Percentiles rank a stretch among this genome's conserved stretches.
Evolutionary conservation across 2,329 filamentous ascomycete species (phyloP).

Genomic region (Colletotrichum sojae): DNA sequence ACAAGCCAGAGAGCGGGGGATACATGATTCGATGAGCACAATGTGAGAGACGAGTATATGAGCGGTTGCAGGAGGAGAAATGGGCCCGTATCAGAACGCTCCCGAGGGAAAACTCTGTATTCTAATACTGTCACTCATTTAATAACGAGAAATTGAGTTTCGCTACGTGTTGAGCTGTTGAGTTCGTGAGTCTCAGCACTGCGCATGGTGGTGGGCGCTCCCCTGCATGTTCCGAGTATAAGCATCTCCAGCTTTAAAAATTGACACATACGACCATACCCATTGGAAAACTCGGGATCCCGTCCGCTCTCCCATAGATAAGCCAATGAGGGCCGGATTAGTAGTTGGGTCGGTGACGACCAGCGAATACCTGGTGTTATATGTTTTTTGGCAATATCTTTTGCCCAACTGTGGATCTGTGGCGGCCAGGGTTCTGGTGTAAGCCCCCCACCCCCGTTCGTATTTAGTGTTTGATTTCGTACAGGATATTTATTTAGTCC

Average conservation of each 20-base stretch:
- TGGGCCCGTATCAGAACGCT: neutral
- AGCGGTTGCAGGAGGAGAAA: neutral
- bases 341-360: constrained; percentile 35
- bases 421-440: too few species aligned
- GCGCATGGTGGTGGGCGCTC: neutral
- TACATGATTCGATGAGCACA: neutral
- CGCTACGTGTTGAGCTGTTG: too few species aligned
- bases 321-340: constrained; percentile 26
- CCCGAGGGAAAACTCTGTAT: neutral
- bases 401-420: neutral
- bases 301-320: constrained; percentile 34
- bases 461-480: too few species aligned
- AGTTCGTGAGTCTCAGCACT: neutral
- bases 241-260: neutral
- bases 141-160: neutral
- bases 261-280: constrained; percentile 29
- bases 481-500: too few species aligned
- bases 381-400: constrained; percentile 24
- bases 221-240: too few species aligned
- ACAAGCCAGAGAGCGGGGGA: too few species aligned
- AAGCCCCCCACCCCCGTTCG: too few species aligned
- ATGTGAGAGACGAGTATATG: constrained; percentile 8
- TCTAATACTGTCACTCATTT: neutral
- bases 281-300: constrained; percentile 32
- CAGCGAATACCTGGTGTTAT: constrained; percentile 33